Base-by-base conservation (phyloP, 2,329 filamentous ascomycete species). In the Aspergillus spinulosporus region DNA sequence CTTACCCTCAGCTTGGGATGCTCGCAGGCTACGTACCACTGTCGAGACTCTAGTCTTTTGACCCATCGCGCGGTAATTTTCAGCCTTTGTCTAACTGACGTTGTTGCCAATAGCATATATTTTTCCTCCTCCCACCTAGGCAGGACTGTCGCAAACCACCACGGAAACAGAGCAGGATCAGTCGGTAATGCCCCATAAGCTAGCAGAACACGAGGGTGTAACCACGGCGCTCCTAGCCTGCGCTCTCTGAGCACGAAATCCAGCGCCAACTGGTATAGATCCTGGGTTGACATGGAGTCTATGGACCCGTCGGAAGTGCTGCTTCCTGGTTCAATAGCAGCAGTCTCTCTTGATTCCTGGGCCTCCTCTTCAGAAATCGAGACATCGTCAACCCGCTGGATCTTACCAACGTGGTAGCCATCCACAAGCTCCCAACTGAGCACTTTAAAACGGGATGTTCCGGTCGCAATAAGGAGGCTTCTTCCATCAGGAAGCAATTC, bases 1-100 rank as follows among this genome's bases (percentile, higher is more conserved):
- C 34, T 14, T 42, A 12, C 40, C 40, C 21, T 12, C 5, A 14
- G 31, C 9, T 26, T 52, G 45, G 36, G 52, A n/a, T 36, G 8
- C 43, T 44, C 39, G 21, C 15, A 28, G 37, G 15, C 26, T 49
- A 66, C 88, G 82, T 79, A 92, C 89, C 87, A 90, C 76, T 84
- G 79, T 62, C 82, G 84, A 49, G 80, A 79, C 68, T 92, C 86
- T 74, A 90, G 86, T 67, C 88, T 83, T 56, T 83, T 76, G 59
- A 93, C 88, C 92, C 92, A 96, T 40, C 76, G 76, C 49, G 88
- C 89, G 59, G 89, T 90, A 49, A 96, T 88, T 76, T 96, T 95
- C 54, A 96, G 74, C 55, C 92, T 80, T 66, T 92, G 86, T 58
- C 92, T 81, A 3, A 96, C 90, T 62, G 89, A 93, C 2, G 81